Percentiles rank a stretch among this genome's conserved stretches.
These are phyloP conservation scores for Blastobotrys arbuscula DNA, from an alignment of 1,139 yeast species.

Conservation along the genomic window DNA sequence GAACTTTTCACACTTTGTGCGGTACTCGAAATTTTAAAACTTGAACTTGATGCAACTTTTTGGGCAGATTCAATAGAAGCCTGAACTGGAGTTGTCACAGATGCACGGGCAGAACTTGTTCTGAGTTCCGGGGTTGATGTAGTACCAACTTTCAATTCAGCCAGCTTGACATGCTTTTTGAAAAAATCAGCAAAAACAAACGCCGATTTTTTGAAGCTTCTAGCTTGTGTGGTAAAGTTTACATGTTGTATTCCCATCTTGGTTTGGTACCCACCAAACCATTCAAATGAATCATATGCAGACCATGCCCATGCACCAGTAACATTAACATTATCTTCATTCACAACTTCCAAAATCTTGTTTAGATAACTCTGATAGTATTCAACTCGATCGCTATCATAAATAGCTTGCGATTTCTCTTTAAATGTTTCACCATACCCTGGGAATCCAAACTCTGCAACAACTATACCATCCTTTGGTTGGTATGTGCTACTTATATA, in stretches of 20 bases:
- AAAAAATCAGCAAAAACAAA: conserved; percentile 23
- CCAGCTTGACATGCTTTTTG: conserved; percentile 12
- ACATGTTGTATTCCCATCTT: conserved; percentile 37
- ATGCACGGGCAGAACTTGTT: no score
- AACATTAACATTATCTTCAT: conserved; percentile 29
- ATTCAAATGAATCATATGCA: conserved; percentile 36
- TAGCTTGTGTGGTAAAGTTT: conserved; percentile 32
- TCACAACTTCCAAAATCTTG: conserved; percentile 27
- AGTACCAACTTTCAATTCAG: background rate
- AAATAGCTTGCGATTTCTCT: conserved; percentile 27
- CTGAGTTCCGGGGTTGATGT: no score
- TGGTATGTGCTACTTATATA: conserved; percentile 14
- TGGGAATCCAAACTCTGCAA: conserved; percentile 36
- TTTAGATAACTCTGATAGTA: conserved; percentile 33
- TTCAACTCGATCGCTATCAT: conserved; percentile 31
- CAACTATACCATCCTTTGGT: conserved; percentile 17
- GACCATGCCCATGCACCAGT: conserved; percentile 36
- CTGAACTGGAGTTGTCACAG: no score
- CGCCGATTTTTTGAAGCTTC: conserved; percentile 35
- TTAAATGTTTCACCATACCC: conserved; percentile 30
- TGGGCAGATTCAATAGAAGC: no score
- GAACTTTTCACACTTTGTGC: conserved; percentile 48
- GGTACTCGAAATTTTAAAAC: conserved; percentile 50
- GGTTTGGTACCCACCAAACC: conserved; percentile 29
- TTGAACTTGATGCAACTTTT: no score